Evolutionary conservation across 2,329 filamentous ascomycete genomes (phyloP), one percentile per base, ranked within the genome.

Genomic region (Aspergillus neotritici): DNA sequence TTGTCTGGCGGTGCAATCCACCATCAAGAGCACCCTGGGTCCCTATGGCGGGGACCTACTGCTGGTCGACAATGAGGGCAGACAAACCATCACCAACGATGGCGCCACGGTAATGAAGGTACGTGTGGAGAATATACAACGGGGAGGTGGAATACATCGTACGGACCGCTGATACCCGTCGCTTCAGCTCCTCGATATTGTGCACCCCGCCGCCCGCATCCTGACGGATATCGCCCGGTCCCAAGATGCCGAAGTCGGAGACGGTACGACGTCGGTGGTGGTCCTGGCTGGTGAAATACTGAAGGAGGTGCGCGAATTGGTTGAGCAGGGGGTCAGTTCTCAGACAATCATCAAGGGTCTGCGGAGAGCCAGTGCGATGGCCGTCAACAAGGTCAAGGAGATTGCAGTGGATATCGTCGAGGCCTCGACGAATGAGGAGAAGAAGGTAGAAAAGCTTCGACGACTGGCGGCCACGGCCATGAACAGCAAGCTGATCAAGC

Each of bases 81-180:
- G 74, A 69, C 89, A 96, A 74, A 98, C 93, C 43, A 97, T 98
- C 66, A 98, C 93, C 59, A 98, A 98, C 72, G 93, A 98, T 74
- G 93, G 93, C 64, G 93, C 93, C 37, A 98, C 93, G 39, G 93
- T 97, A 49, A 98, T 98, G 93, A 97, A 96, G 83, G 87, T 88
- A 67, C 57, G 69, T 49, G n/a, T 40, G n/a, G 13, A n/a, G 15
- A 9, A 9, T 3, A 31, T 4, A 37, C 10, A 8, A 9, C 16
- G 15, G 3, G 6, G 33, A 12, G 5, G 5, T 29, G 11, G 25
- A 15, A 14, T 28, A 9, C 9, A 33, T 11, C 13, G n/a, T 7
- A 32, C 15, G 6, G 35, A 36, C 43, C 46, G 28, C 47, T 40
- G 35, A 38, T 44, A 52, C 37, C 53, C 44, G 39, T 34, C 12